Evolutionary conservation across 768 basidiomycete genomes (phyloP).

Genomic region (Lactarius pseudohatsudake): DNA sequence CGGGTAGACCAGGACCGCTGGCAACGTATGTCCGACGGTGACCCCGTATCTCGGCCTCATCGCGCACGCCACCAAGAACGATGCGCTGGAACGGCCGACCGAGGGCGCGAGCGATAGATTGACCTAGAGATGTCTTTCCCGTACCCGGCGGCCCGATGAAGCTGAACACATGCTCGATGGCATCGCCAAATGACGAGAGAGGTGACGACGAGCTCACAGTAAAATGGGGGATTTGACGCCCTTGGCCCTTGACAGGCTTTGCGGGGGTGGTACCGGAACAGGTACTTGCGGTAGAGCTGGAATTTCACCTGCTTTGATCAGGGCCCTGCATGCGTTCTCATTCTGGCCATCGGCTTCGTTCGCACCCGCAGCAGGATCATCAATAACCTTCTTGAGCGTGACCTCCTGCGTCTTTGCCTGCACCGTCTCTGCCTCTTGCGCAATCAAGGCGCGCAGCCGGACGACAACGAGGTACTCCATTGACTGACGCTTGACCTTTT

Average conservation of each 20-base stretch:
- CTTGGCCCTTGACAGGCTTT: constrained; percentile 34
- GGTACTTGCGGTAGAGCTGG: constrained; percentile 12
- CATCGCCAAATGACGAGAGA: constrained; percentile 3
- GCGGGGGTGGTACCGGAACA: constrained; percentile 2
- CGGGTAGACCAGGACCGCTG: too few species aligned
- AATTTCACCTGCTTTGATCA: constrained; percentile 23
- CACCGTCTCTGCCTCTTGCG: constrained; percentile 21
- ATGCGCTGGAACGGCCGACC: constrained; percentile 89
- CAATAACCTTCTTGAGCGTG: constrained; percentile 26
- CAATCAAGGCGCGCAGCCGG: constrained; percentile 42
- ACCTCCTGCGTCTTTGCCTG: constrained; percentile 27
- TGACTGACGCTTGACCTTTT: constrained; percentile 87
- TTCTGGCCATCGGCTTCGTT: constrained; percentile 22
- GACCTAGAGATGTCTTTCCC: constrained; percentile 90
- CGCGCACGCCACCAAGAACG: too few species aligned
- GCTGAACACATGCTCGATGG: constrained; percentile 37
- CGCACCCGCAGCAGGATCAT: constrained; percentile 21
- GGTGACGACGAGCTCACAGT: constrained; percentile 41
- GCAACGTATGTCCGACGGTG: too few species aligned
- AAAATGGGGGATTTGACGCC: constrained; percentile 70
- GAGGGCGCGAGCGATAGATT: constrained; percentile 81
- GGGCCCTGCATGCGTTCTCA: constrained; percentile 5
- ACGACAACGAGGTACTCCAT: constrained; percentile 93
- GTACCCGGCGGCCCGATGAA: constrained; percentile 91
- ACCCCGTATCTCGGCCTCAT: too few species aligned